These are phyloP conservation scores for Beauveria sp. DNA, from an alignment of 2,329 filamentous ascomycete species.

Conservation along the genomic window DNA sequence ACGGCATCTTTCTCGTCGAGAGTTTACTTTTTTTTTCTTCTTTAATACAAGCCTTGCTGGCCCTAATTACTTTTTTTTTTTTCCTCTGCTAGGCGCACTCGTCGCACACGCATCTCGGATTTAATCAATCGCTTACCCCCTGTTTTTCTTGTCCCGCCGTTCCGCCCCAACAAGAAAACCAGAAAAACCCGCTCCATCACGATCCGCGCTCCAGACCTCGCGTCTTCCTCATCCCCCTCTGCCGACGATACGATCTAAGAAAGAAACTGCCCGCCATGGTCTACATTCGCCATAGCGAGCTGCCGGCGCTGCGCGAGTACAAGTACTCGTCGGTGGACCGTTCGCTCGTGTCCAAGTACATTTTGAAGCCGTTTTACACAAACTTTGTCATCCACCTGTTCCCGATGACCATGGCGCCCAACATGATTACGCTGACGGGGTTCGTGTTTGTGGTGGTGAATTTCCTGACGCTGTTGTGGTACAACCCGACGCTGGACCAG, in stretches of 20 bases:
- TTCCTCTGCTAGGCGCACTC: not conserved
- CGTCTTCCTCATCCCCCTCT: too few relatives aligned
- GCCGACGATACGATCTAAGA: not conserved
- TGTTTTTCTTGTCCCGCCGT: not conserved
- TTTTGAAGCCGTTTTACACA: slow-evolving; percentile 96
- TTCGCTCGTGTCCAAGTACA: slow-evolving; percentile 82
- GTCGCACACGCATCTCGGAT: not conserved
- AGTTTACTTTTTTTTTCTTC: too few relatives aligned
- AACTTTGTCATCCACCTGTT: slow-evolving; percentile 91
- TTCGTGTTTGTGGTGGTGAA: slow-evolving; percentile 87
- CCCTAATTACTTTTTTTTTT: not conserved
- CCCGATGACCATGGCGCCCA: slow-evolving; percentile 88
- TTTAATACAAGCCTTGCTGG: not conserved
- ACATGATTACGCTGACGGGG: slow-evolving; percentile 80
- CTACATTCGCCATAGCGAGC: slow-evolving; percentile 87
- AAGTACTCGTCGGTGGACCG: slow-evolving; percentile 91
- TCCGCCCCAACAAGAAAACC: slow-evolving; percentile 5
- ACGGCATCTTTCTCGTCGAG: not conserved
- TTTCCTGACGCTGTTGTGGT: slow-evolving; percentile 88
- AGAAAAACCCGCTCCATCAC: not conserved
- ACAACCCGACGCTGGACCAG: slow-evolving; percentile 86
- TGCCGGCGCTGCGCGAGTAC: slow-evolving; percentile 85
- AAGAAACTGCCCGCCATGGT: slow-evolving; percentile 56
- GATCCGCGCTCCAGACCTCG: not conserved
- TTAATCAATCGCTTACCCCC: not conserved